Base-by-base conservation (phyloP, 495 filamentous ascomycete species). In the Trichoderma asperelloides region DNA sequence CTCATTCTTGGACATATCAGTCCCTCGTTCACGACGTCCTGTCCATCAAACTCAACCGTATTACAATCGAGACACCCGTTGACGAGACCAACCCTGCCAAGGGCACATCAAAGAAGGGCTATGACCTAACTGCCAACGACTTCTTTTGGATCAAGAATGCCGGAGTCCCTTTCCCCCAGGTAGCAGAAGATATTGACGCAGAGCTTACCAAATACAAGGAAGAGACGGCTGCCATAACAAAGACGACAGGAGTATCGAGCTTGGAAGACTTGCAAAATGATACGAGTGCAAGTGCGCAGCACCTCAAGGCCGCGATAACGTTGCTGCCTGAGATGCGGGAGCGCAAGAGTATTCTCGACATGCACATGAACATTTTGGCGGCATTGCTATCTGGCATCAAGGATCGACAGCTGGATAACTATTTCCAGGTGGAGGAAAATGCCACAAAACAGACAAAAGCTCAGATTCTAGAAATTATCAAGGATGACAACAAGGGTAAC, bases 341-440 rank as follows among this genome's bases (percentile, higher is more conserved):
- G 71, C 86, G 95, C 67, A 99, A 99, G 76, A 88, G 89, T 2
- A 85, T 88, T 21, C 84, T 99, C 15, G 94, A 97, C 73, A 98
- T 97, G 91, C 96, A 99, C 76, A 99, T 99, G 96, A 97, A 96
- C 40, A 97, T 97, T 67, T 85, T 92, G n/a, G 91, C 91, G 11
- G 87, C 90, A 18, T 76, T 96, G 9, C 78, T 96, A 62, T 90
- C 90, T 69, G 93, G 92, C 1, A 95, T 97, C 75, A 96, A 97
- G 76, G 92, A 94, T 69, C 88, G 96, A 3, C 92, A 98, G 74
- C 78, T 99, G 27, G 95, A 99, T 74, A 94, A 93, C 73, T 99
- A 90, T 79, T 98, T 92, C 79, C 92, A 98, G 77, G 83, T 96
- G 28, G 96, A 99, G 73, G 93, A 99, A 76, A 91, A 88, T 70